Base-by-base conservation (phyloP, 345 rosid species). In the Chamaenerion angustifolium region DNA sequence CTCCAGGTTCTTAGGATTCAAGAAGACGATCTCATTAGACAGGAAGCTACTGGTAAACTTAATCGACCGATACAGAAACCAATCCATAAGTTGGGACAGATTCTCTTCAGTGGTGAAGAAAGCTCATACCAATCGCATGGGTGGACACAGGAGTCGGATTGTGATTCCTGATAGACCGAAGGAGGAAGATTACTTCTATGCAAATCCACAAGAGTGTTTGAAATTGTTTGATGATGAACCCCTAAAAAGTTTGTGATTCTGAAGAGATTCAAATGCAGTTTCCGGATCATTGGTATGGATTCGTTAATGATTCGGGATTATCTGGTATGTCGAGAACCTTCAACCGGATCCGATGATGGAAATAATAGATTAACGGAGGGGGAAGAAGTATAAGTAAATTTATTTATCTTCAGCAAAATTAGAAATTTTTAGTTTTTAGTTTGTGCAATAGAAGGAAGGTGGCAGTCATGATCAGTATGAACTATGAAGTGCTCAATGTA, bases 161-260 rank as follows among this genome's bases (percentile, higher is more conserved):
- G 68, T 76, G 58, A 62, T 82, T 56, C 79, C 80, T 0, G 95
- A 87, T 51, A 82, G 71, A 73, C 98, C 96, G 0, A 92, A 92
- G 72, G 98, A 86, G 67, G 98, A 92, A 74, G 98, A 92, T 60
- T 79, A 78, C 56, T 92, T 92, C 70, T 92, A 92, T 47, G 69
- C 98, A 51, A 86, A 92, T 70, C 98, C 98, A 10, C 78, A 74
- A 11, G 98, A 92, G 70, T 92, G 98, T 51, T 67, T 92, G 68
- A 85, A 78, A 71, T 69, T 76, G 62, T 71, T 75, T 53, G 93
- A 81, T 71, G 89, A 82, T 71, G 89, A 81, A 66, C 78, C 83
- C 61, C 58, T 52, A 64, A 61, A 63, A 56, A 77, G 64, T 27
- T 52, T 63, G 55, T 72, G 79, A 79, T 37, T 50, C 42, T 23